Evolutionary conservation across 306 rosid genomes (phyloP).

Genomic region (Quercus mongolica): DNA sequence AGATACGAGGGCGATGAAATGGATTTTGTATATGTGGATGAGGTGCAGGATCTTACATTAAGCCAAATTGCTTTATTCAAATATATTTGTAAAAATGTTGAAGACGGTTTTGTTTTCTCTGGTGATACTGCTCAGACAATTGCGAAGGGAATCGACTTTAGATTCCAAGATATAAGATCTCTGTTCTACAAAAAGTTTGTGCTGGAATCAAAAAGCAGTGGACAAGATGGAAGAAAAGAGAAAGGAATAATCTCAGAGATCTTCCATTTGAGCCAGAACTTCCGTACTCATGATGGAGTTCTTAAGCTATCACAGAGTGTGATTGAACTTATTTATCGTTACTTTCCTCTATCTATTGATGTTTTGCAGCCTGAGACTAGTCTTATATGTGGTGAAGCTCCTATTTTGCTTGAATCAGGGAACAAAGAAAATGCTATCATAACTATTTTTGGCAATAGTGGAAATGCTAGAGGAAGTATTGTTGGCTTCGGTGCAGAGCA

Average conservation of each 20-base stretch:
- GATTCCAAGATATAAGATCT: constrained; percentile 61
- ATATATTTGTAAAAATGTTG: constrained; percentile 60
- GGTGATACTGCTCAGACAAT: constrained; percentile 87
- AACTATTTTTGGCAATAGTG: constrained; percentile 61
- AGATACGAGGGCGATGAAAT: constrained; percentile 49
- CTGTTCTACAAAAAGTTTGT: constrained; percentile 64
- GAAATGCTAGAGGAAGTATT: constrained; percentile 27
- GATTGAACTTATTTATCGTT: constrained; percentile 55
- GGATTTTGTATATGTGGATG: constrained; percentile 69
- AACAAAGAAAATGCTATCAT: constrained; percentile 55
- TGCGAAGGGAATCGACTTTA: constrained; percentile 77
- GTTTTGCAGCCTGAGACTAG: constrained; percentile 67
- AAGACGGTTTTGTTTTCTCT: constrained; percentile 83
- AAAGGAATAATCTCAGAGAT: constrained; percentile 47
- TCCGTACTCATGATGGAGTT: constrained; percentile 74
- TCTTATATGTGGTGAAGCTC: constrained; percentile 67
- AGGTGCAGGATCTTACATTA: constrained; percentile 84
- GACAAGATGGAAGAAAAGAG: constrained; percentile 23
- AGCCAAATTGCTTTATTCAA: constrained; percentile 72
- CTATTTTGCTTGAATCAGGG: constrained; percentile 53
- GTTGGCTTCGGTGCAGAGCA: constrained; percentile 87
- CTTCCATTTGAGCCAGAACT: constrained; percentile 52
- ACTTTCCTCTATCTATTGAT: constrained; percentile 66
- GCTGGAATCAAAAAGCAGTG: constrained; percentile 25
- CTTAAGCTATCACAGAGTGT: constrained; percentile 67